Conservation (phyloP, 306 rosid species). For the Lupinus albus region DNA sequence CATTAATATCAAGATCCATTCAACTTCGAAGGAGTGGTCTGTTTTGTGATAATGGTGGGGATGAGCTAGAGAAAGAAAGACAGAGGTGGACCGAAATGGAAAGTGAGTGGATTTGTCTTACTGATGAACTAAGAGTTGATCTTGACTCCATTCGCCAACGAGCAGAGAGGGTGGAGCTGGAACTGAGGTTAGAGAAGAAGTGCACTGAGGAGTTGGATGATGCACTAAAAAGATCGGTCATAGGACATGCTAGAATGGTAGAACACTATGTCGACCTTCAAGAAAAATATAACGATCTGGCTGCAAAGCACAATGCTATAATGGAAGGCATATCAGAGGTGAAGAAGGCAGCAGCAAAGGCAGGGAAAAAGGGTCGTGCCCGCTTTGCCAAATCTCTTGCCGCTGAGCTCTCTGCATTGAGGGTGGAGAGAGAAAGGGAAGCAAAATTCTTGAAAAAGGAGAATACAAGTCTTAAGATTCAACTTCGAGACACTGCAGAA, state of each 20-base stretch:
- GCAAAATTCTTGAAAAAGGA: conserved; percentile 78
- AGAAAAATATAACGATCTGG: conserved; percentile 81
- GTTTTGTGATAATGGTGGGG: conserved; percentile 47
- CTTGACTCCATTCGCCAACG: conserved; percentile 66
- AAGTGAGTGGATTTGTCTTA: conserved; percentile 93
- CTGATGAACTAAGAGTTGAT: conserved; percentile 89
- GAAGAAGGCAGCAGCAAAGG: conserved; percentile 82
- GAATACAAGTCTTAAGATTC: conserved; percentile 78
- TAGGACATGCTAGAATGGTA: conserved; percentile 85
- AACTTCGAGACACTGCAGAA: conserved; percentile 96
- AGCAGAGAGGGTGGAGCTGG: conserved; percentile 75
- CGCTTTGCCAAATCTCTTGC: conserved; percentile 85
- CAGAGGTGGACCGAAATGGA: conserved; percentile 96
- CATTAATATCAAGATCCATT: conserved; percentile 74
- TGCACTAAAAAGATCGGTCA: conserved; percentile 76
- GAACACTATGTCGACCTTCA: conserved; percentile 94
- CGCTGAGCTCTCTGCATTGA: conserved; percentile 84
- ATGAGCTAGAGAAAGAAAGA: conserved; percentile 81
- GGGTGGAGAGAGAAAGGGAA: conserved; percentile 92
- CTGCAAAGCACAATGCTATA: conserved; percentile 74
- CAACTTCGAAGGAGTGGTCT: conserved; percentile 64
- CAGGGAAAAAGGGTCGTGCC: conserved; percentile 81
- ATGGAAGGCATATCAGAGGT: conserved; percentile 94
- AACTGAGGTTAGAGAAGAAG: conserved; percentile 70
- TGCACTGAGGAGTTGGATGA: conserved; percentile 85